Evolutionary conservation across 352 stramenopile genomes (phyloP), one percentile per base, ranked within the genome.

Genomic region (Globisporangium rhizosaccharum): DNA sequence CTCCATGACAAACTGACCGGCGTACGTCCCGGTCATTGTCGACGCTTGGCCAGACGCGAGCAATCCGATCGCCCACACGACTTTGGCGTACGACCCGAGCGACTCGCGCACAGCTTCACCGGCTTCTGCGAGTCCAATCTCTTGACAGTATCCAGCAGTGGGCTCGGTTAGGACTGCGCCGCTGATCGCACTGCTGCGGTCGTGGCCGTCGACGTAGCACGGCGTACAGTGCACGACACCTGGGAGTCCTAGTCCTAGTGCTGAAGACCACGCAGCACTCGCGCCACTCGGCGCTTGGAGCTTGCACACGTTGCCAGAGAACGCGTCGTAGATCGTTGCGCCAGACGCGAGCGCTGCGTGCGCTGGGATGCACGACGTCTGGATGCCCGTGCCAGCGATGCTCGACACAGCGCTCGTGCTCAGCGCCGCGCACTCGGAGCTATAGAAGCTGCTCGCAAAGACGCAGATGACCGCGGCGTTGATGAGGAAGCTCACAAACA

Each of bases 1-100:
- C 55, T 97, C 88, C 85, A 97, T 98, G 23, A 98, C 85, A 48
- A 96, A 97, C 69, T 98, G 93, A 8, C 92, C 92, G 3, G 93
- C 90, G 63, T 96, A 98, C 15, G 93, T 98, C 8, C 88, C 93
- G 1, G 93, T 97, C 78, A 98, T 97, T 5, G 90, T 96, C 15
- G 75, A 90, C 47, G 79, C 87, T 59, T 97, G 89, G 8, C 92
- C 92, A 0, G 93, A 94, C 1, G 93, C 93, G 23, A 98, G 69
- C 49, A 98, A 59, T 0, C 90, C 93, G 37, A 98, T 79, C 6
- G 80, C 91, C 90, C 92, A 98, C 15, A 98, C 68, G 45, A 86
- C 65, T 30, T 79, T 79, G 1, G 82, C 86, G 37, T 76, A 77
- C 0, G 62, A 53, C 23, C 87, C 87, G 4, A 96, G 70, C 1